These are phyloP conservation scores for Capsicum chinense DNA, from an alignment of 257 asterid genomes.

Conservation along the genomic window DNA sequence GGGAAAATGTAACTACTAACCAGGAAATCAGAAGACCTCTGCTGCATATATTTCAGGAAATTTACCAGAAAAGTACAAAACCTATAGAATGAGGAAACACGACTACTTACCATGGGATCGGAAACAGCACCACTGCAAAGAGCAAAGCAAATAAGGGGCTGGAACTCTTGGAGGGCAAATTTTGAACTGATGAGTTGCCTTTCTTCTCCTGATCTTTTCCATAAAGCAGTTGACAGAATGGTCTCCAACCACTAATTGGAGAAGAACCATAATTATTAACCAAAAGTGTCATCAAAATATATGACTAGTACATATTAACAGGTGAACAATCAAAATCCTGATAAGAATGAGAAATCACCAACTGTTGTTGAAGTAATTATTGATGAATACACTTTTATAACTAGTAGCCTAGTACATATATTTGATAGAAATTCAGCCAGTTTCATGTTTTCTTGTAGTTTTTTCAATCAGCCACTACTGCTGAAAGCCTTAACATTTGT, in stretches of 20 bases:
- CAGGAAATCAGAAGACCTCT: neutral
- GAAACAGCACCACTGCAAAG: slow-evolving; percentile 64
- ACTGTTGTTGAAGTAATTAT: neutral
- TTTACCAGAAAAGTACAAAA: neutral
- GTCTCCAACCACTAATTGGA: slow-evolving; percentile 59
- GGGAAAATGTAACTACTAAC: neutral
- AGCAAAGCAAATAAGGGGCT: slow-evolving; percentile 63
- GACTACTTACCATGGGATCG: slow-evolving; percentile 55
- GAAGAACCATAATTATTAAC: neutral
- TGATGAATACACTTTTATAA: neutral
- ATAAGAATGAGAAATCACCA: neutral
- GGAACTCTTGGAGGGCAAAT: slow-evolving; percentile 48
- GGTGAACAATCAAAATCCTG: neutral
- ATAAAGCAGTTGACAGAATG: slow-evolving; percentile 58
- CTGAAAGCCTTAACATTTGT: no score
- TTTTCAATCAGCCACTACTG: neutral
- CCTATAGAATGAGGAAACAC: neutral
- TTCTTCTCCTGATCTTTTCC: slow-evolving; percentile 61
- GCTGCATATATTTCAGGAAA: neutral
- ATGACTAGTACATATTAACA: neutral
- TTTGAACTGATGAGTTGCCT: slow-evolving; percentile 49
- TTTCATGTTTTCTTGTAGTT: neutral
- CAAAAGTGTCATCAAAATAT: neutral
- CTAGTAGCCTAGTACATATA: neutral
- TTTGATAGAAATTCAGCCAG: neutral